Percentiles rank a stretch among this genome's conserved stretches.
phyloP scores from a whole-genome alignment of 1,284 basidiomycete genomes.

The Irpex sp. region DNA sequence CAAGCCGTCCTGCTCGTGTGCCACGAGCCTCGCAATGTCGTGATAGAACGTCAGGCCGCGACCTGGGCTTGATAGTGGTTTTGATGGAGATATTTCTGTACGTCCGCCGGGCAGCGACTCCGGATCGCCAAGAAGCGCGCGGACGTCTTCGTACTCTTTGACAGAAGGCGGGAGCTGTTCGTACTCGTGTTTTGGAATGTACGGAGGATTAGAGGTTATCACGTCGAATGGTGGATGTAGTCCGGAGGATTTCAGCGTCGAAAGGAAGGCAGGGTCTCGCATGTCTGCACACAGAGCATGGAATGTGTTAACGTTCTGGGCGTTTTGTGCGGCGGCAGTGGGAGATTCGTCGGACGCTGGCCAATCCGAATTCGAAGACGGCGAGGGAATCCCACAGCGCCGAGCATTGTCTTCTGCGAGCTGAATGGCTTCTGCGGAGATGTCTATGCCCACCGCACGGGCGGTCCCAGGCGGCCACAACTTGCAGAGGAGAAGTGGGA shows the following conservation, averaged over 20 bases:
- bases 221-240: constrained; percentile 62
- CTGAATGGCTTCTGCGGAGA: constrained; percentile 61
- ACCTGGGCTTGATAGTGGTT: not conserved
- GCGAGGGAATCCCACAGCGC: constrained; percentile 36
- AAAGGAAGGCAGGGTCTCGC: constrained; percentile 33
- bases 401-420: constrained; percentile 72
- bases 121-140: constrained; percentile 75
- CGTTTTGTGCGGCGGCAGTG: not conserved
- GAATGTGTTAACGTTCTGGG: constrained; percentile 40
- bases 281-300: constrained; percentile 44
- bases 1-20: constrained; percentile 33
- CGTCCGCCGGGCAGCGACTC: constrained; percentile 29
- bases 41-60: constrained; percentile 76
- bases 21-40: constrained; percentile 61
- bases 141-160: constrained; percentile 72
- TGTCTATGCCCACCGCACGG: constrained; percentile 68
- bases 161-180: constrained; percentile 64
- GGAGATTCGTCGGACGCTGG: constrained; percentile 6
- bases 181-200: constrained; percentile 74
- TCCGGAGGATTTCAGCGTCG: constrained; percentile 23
- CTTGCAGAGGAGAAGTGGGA: constrained; percentile 76
- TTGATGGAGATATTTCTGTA: not conserved
- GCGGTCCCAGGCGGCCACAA: constrained; percentile 49
- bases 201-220: constrained; percentile 91
- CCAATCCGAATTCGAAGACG: not conserved